phyloP scores from a whole-genome alignment of 805 yeast genomes.

The Candida hungchunana region DNA sequence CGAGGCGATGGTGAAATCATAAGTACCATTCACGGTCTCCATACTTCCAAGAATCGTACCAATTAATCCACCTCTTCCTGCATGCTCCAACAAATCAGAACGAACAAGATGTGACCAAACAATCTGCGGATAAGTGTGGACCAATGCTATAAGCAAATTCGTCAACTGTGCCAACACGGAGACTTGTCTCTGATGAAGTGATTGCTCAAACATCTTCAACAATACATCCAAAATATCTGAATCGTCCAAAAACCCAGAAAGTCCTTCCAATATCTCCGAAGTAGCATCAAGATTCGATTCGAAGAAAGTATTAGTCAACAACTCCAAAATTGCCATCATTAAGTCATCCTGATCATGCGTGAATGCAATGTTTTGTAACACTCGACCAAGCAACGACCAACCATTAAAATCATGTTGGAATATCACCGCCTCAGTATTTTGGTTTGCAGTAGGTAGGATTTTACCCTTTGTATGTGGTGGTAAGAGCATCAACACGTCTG shows the following conservation, averaged over 20 bases:
- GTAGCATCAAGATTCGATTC: constrained; percentile 39
- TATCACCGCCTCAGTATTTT: constrained; percentile 43
- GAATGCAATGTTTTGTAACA: constrained; percentile 53
- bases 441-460: constrained; percentile 48
- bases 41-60: constrained; percentile 60
- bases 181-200: constrained; percentile 52
- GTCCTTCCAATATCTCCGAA: constrained; percentile 32
- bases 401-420: constrained; percentile 77
- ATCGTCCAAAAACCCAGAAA: constrained; percentile 43
- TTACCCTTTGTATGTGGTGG: constrained; percentile 67
- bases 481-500: constrained; percentile 39
- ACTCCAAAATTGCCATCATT: constrained; percentile 44
- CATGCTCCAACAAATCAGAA: constrained; percentile 58
- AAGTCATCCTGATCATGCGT: constrained; percentile 35
- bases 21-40: constrained; percentile 68
- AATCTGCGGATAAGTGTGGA: constrained; percentile 50
- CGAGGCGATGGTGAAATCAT: constrained; percentile 56
- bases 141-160: constrained; percentile 45
- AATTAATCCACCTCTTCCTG: constrained; percentile 62
- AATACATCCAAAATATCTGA: constrained; percentile 61
- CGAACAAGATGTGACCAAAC: constrained; percentile 78
- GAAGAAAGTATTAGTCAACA: constrained; percentile 44
- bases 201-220: constrained; percentile 63
- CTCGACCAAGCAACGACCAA: constrained; percentile 81
- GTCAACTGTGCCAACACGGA: constrained; percentile 41